Conservation (phyloP, 139 green algal species). For the Trebouxia sp. region DNA sequence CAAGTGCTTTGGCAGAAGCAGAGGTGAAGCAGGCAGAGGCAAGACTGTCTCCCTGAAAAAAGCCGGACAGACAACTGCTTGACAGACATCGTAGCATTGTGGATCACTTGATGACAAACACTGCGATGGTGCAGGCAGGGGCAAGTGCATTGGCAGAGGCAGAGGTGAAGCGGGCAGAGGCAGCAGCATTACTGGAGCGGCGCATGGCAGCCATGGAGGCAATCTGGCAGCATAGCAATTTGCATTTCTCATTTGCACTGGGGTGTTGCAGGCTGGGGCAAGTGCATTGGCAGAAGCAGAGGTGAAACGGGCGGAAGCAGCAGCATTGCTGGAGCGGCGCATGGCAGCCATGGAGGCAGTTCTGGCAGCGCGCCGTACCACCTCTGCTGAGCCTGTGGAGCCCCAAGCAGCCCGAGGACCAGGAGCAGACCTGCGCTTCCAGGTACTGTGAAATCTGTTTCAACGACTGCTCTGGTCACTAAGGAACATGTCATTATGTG, state of each 20-base stretch:
- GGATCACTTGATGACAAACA: too few relatives aligned
- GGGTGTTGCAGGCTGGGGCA: constrained; percentile 33
- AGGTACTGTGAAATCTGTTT: background rate
- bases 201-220: constrained; percentile 91
- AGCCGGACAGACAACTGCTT: too few relatives aligned
- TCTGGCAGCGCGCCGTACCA: constrained; percentile 69
- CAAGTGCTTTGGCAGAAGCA: constrained; percentile 31
- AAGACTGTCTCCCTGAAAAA: too few relatives aligned
- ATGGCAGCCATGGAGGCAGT: constrained; percentile 91
- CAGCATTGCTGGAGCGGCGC: constrained; percentile 81
- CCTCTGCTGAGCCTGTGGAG: constrained; percentile 47
- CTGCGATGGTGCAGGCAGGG: constrained; percentile 29
- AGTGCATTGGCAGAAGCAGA: constrained; percentile 44
- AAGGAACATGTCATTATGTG: too few relatives aligned
- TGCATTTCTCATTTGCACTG: too few relatives aligned
- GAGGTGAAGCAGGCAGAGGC: constrained; percentile 70
- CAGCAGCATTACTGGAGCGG: constrained; percentile 81
- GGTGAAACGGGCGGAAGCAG: constrained; percentile 67
- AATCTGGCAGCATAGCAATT: too few relatives aligned
- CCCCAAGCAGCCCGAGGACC: constrained; percentile 42
- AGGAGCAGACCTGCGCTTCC: constrained; percentile 45
- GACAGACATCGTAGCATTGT: too few relatives aligned
- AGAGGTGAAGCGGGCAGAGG: constrained; percentile 67
- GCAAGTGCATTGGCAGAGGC: constrained; percentile 29
- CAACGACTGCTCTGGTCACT: too few relatives aligned